A percentile compares a stretch with the other conserved stretches of the same genome.
These are phyloP conservation scores for Coemansia sp. DNA, from an alignment of 192 early-diverging fungal species.

Conservation along the genomic window DNA sequence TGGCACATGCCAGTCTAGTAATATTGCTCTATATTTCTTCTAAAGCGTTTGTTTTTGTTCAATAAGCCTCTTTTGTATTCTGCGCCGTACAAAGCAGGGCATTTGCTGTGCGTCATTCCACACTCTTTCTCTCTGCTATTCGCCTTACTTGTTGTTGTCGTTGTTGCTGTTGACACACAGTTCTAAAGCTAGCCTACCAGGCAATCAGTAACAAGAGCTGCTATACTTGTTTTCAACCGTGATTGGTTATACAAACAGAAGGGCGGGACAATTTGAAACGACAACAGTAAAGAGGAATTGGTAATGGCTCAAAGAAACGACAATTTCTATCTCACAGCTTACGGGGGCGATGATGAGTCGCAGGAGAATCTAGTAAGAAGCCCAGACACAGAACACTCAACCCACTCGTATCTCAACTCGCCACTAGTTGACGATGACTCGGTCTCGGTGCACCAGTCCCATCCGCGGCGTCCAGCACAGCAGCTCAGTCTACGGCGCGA, in stretches of 20 bases:
- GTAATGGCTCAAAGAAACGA: slow-evolving; percentile 28
- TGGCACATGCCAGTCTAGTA: too few relatives aligned
- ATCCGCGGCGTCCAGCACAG: slow-evolving; percentile 39
- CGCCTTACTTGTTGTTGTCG: too few relatives aligned
- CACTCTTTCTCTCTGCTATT: too few relatives aligned
- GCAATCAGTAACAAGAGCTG: too few relatives aligned
- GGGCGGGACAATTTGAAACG: neutral
- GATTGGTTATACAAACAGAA: neutral
- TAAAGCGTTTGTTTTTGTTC: too few relatives aligned
- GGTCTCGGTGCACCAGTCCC: slow-evolving; percentile 32
- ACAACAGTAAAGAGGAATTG: neutral
- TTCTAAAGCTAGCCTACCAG: too few relatives aligned
- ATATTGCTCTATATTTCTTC: too few relatives aligned
- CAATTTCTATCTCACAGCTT: slow-evolving; percentile 35
- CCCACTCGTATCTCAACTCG: slow-evolving; percentile 48
- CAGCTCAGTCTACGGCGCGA: slow-evolving; percentile 45
- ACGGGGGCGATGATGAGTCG: slow-evolving; percentile 43
- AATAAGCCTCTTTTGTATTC: too few relatives aligned
- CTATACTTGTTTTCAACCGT: neutral
- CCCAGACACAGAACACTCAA: slow-evolving; percentile 19
- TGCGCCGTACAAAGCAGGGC: too few relatives aligned
- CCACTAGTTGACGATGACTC: slow-evolving; percentile 49
- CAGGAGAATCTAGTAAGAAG: slow-evolving; percentile 32
- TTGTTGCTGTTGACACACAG: too few relatives aligned
- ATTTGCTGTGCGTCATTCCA: too few relatives aligned